These are phyloP conservation scores for Agrostemma githago DNA, from an alignment of 148 eudicot species.

Conservation along the genomic window DNA sequence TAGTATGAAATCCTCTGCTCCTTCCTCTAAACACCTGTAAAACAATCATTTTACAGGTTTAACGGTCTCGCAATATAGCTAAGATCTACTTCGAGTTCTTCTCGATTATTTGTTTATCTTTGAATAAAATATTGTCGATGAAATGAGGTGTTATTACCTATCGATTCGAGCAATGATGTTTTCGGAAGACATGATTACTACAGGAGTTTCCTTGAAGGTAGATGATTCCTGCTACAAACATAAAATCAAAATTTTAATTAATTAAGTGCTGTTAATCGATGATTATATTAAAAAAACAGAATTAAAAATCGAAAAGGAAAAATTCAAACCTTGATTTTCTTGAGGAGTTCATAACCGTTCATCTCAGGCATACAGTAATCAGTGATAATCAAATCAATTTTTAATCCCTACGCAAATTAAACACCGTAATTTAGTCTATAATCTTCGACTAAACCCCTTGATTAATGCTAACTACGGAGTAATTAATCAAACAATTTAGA, in stretches of 20 bases:
- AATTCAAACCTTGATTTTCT: slow-evolving; percentile 62
- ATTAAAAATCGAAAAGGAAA: background rate
- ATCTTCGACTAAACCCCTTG: too few relatives aligned
- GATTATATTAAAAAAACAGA: background rate
- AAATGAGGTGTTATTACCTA: slow-evolving; percentile 13
- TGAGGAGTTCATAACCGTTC: slow-evolving; percentile 87
- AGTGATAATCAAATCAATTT: slow-evolving; percentile 83
- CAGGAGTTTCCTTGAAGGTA: slow-evolving; percentile 37
- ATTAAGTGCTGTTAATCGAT: background rate
- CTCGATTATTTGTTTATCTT: too few relatives aligned
- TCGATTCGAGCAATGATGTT: slow-evolving; percentile 35
- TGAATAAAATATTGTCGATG: too few relatives aligned
- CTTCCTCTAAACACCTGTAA: slow-evolving; percentile 82
- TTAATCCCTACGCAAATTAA: slow-evolving; percentile 40
- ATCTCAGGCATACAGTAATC: slow-evolving; percentile 97
- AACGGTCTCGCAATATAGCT: too few relatives aligned
- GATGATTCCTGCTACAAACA: slow-evolving; percentile 33
- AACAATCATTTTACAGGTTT: too few relatives aligned
- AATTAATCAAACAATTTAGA: background rate
- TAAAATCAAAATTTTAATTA: background rate
- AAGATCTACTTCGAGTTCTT: too few relatives aligned
- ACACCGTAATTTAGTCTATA: background rate
- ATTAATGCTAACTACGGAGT: background rate
- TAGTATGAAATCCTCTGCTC: slow-evolving; percentile 82
- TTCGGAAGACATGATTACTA: slow-evolving; percentile 42